These are phyloP conservation scores for Eucalyptus regnans DNA, from an alignment of 345 rosid species.

Conservation along the genomic window DNA sequence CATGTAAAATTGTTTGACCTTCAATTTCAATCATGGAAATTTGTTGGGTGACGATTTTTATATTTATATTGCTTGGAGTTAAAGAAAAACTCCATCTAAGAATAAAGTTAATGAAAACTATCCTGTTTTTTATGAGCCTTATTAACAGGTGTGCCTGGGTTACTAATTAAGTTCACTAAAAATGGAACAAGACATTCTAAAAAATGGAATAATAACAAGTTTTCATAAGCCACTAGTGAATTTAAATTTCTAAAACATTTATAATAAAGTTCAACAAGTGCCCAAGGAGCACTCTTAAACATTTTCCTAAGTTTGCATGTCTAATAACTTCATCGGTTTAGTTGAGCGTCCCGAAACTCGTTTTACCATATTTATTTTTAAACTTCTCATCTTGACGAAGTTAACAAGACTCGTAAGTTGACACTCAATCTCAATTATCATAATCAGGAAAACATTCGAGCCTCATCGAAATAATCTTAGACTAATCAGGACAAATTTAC, in stretches of 20 bases:
- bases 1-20: neutral
- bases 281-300: neutral
- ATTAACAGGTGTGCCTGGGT: neutral
- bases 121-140: neutral
- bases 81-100: neutral
- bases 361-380: neutral
- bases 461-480: neutral
- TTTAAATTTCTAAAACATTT: neutral
- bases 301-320: neutral
- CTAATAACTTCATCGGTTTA: neutral
- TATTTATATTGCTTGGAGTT: neutral
- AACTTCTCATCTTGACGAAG: neutral
- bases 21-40: neutral
- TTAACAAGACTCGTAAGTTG: neutral
- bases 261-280: neutral
- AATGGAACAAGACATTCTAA: neutral
- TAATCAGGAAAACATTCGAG: neutral
- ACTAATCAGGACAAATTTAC: neutral
- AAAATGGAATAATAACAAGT: neutral
- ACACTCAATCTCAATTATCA: neutral
- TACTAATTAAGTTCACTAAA: too few species aligned
- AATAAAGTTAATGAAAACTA: neutral
- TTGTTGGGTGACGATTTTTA: neutral
- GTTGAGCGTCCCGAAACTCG: neutral
- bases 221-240: neutral